Percentiles rank a stretch among this genome's conserved stretches.
Evolutionary conservation across 1,139 yeast species (phyloP).

Genomic region (Fermentozyma sake): DNA sequence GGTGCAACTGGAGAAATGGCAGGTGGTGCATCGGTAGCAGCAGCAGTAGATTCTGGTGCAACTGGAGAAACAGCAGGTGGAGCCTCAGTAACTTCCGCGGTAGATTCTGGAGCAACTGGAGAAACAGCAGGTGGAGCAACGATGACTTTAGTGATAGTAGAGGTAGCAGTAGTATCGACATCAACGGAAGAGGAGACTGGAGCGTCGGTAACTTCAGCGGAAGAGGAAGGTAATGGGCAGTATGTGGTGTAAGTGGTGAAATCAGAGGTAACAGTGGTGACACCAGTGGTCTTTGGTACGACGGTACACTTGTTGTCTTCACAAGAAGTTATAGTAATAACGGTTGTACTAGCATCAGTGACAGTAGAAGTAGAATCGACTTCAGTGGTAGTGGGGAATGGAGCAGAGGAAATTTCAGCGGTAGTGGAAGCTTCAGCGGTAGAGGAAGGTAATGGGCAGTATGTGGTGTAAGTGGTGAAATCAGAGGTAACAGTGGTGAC

Average conservation of each 20-base stretch:
- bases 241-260: conserved; percentile 17
- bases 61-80: not conserved
- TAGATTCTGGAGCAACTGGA: conserved; percentile 3
- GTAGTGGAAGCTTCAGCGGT: conserved; percentile 1
- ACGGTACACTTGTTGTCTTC: conserved; percentile 22
- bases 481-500: conserved; percentile 18
- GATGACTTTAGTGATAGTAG: too few species aligned
- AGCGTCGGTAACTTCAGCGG: conserved; percentile 1
- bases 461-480: conserved; percentile 17
- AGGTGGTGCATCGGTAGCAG: conserved; percentile 4
- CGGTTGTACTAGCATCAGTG: conserved; percentile 14
- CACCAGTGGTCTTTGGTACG: conserved; percentile 22
- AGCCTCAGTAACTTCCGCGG: conserved; percentile 1
- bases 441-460: conserved; percentile 15
- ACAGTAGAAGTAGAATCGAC: conserved; percentile 11
- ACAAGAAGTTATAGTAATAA: conserved; percentile 26
- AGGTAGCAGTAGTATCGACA: not conserved
- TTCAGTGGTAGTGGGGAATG: conserved; percentile 2
- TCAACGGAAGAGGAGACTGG: not conserved
- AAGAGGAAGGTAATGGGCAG: conserved; percentile 14
- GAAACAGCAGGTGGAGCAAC: conserved; percentile 4
- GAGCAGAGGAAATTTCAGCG: conserved; percentile 1
- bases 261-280: conserved; percentile 18
- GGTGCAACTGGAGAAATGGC: conserved; percentile 4
- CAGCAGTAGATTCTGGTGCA: not conserved